Base-by-base conservation (phyloP, 2,329 filamentous ascomycete genomes). In the Alternaria rosae region DNA sequence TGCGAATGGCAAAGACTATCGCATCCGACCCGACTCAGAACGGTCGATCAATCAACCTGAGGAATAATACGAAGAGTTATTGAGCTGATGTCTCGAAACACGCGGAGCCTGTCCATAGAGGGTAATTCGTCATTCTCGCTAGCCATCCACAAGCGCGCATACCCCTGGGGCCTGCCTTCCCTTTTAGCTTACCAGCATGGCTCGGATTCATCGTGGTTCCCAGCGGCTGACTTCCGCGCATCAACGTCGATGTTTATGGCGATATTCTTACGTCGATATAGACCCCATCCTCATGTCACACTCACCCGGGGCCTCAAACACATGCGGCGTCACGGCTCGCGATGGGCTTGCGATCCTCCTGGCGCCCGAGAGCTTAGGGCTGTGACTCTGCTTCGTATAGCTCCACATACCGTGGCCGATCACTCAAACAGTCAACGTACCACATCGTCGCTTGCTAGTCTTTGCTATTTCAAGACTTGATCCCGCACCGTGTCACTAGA, bases 391-490 rank as follows among this genome's bases (percentile, higher is more conserved):
- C 55, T 66, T 68, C 70, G 70, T 72, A 66, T 67, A 60, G 45
- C 52, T 61, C 59, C 56, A 68, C 65, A 54, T 53, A 50, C 61
- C 52, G 57, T 42, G n/a, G 72, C 70, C 61, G 70, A 71, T 71
- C 68, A 44, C 57, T 60, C 62, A 61, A 64, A 65, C 64, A 53
- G 57, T 63, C 64, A 65, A 64, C 62, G 68, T 73, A 67, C 72
- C 62, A 69, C 67, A 68, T 62, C 56, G 63, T 68, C 61, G 61
- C 28, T 61, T 70, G 62, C 75, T 77, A 77, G 61, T 26, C 59
- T 70, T 61, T 74, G 35, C 35, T 77, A 77, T 76, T 76, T 68
- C 57, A 67, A 69, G 65, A 11, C 10, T 48, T 57, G 60, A 58
- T 65, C 66, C 62, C 70, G 67, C 70, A 69, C 66, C 69, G 71